Conservation (phyloP, 2,329 filamentous ascomycete species). For the Colletotrichum scovillei region DNA sequence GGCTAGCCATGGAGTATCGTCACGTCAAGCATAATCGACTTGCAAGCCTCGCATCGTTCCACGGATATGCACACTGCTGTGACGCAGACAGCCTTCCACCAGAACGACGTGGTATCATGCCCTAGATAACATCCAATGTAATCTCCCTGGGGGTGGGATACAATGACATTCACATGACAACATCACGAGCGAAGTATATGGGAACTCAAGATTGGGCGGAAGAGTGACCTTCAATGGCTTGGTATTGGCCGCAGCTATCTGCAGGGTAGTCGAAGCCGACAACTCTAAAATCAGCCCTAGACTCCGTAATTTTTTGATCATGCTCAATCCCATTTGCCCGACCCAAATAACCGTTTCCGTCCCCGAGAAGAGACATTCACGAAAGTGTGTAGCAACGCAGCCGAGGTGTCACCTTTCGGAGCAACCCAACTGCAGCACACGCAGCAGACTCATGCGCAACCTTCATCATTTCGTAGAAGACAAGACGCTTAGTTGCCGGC, state of each 20-base stretch:
- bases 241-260: slow-evolving; percentile 39
- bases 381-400: slow-evolving; percentile 3
- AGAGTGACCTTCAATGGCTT: slow-evolving; percentile 38
- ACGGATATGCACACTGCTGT: no score
- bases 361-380: slow-evolving; percentile 31
- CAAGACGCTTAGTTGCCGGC: slow-evolving; percentile 59
- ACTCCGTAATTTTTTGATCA: slow-evolving; percentile 37
- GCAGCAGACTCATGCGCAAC: slow-evolving; percentile 27
- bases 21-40: no score
- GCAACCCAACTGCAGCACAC: not conserved
- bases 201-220: slow-evolving; percentile 33
- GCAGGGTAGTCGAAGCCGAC: slow-evolving; percentile 38
- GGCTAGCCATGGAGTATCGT: no score
- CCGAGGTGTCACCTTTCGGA: not conserved
- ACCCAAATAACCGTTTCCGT: slow-evolving; percentile 33
- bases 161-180: not conserved
- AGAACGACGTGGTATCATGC: no score
- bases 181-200: slow-evolving; percentile 4
- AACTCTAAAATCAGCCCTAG: slow-evolving; percentile 38
- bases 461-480: slow-evolving; percentile 21
- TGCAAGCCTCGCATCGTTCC: no score
- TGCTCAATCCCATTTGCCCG: slow-evolving; percentile 37
- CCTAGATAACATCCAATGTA: no score
- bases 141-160: not conserved
- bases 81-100: no score